Evolutionary conservation across 2,329 filamentous ascomycete genomes (phyloP).

Genomic region (Sphaceloma murrayae): DNA sequence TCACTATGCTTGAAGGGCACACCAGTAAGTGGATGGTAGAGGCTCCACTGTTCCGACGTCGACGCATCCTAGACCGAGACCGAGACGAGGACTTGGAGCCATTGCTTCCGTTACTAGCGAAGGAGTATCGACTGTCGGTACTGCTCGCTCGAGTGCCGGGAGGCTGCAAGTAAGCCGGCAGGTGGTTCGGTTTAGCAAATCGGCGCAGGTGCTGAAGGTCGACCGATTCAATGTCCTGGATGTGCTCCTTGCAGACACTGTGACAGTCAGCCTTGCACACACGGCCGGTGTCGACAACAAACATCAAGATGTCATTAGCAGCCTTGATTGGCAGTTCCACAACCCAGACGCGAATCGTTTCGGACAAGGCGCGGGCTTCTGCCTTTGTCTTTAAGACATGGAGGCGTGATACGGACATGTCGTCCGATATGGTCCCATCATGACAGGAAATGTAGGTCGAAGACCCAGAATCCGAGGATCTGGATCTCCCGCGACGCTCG

Average conservation of each 20-base stretch:
- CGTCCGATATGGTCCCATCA: slow-evolving; percentile 9
- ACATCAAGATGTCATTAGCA: slow-evolving; percentile 66
- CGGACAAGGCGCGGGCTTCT: slow-evolving; percentile 40
- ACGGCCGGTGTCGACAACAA: slow-evolving; percentile 27
- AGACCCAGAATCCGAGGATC: slow-evolving; percentile 15
- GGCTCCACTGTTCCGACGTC: slow-evolving; percentile 21
- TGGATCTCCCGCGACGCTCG: slow-evolving; percentile 15
- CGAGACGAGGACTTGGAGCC: slow-evolving; percentile 16
- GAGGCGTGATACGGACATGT: slow-evolving; percentile 16
- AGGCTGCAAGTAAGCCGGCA: slow-evolving; percentile 22
- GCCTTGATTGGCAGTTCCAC: slow-evolving; percentile 62
- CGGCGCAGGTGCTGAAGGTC: slow-evolving; percentile 56
- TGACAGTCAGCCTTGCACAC: slow-evolving; percentile 18
- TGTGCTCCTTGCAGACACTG: slow-evolving; percentile 38
- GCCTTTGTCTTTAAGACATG: slow-evolving; percentile 38
- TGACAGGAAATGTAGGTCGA: not conserved
- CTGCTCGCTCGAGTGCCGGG: slow-evolving; percentile 15
- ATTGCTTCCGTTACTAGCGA: slow-evolving; percentile 15
- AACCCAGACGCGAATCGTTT: slow-evolving; percentile 54
- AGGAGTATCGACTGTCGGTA: slow-evolving; percentile 17
- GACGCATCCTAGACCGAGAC: slow-evolving; percentile 18
- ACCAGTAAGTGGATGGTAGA: slow-evolving; percentile 42
- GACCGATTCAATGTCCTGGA: slow-evolving; percentile 35
- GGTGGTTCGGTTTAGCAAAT: slow-evolving; percentile 53
- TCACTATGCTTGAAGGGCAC: slow-evolving; percentile 43